Percentiles rank a stretch among this genome's conserved stretches.
Evolutionary conservation across 1,284 basidiomycete genomes (phyloP).

Genomic region (Bjerkandera adusta): DNA sequence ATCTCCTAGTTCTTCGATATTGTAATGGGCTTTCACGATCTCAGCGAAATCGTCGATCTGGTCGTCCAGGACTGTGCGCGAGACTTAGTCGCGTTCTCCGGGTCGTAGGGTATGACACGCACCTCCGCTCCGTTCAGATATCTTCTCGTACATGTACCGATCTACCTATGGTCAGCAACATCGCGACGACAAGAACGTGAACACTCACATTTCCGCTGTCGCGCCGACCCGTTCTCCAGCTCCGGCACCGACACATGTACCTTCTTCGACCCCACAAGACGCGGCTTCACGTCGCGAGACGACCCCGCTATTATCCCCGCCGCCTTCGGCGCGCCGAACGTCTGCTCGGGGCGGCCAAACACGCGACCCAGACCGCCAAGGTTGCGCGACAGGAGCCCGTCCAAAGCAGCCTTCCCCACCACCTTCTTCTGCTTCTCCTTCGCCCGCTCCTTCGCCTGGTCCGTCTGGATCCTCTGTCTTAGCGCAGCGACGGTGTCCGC

Average conservation of each 20-base stretch:
- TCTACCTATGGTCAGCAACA: conserved; percentile 42
- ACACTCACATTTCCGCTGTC: conserved; percentile 52
- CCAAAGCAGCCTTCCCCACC: neutral
- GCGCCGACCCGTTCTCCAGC: too few species aligned
- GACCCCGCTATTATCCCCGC: neutral
- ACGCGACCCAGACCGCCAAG: conserved; percentile 10
- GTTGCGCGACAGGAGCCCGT: conserved; percentile 19
- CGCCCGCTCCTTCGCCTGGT: conserved; percentile 36
- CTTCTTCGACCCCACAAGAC: conserved; percentile 37
- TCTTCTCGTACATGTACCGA: conserved; percentile 93
- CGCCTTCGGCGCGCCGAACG: neutral
- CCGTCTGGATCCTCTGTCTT: conserved; percentile 51
- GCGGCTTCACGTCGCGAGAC: conserved; percentile 25
- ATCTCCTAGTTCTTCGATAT: conserved; percentile 72
- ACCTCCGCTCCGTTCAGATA: conserved; percentile 81
- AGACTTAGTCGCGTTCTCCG: neutral
- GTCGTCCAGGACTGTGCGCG: conserved; percentile 67
- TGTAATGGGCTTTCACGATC: conserved; percentile 68
- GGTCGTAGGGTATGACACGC: conserved; percentile 16
- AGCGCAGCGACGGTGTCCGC: conserved; percentile 50
- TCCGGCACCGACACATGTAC: conserved; percentile 37
- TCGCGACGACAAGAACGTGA: conserved; percentile 2
- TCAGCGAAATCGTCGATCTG: conserved; percentile 83
- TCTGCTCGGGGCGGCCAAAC: neutral
- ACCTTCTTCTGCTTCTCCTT: conserved; percentile 14